Evolutionary conservation across 2,329 filamentous ascomycete species (phyloP).

Genomic region (Graphilbum sp.): DNA sequence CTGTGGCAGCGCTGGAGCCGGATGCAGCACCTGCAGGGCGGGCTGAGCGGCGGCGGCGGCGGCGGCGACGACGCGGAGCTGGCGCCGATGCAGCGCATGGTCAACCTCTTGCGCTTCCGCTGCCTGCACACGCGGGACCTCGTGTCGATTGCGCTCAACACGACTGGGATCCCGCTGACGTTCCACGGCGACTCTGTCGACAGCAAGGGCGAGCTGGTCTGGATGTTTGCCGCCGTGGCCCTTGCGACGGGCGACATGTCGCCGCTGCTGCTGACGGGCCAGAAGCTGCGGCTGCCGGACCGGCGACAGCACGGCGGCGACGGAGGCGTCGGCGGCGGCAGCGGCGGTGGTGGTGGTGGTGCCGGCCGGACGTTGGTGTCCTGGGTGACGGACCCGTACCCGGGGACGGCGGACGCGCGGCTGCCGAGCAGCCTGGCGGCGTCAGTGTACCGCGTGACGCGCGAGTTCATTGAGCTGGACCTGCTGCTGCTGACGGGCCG

Average conservation of each 20-base stretch:
- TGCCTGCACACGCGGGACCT: constrained; percentile 10
- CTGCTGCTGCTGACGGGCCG: constrained; percentile 7
- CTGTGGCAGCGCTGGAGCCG: constrained; percentile 7
- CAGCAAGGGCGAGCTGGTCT: constrained; percentile 8
- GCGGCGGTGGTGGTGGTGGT: too few relatives aligned
- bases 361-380: too few relatives aligned
- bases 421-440: constrained; percentile 1
- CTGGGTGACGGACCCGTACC: neutral
- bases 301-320: too few relatives aligned
- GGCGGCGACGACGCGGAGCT: neutral
- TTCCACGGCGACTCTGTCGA: constrained; percentile 5
- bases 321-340: too few relatives aligned
- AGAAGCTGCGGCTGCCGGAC: neutral
- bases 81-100: constrained; percentile 10
- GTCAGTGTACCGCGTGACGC: constrained; percentile 6
- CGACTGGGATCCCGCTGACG: constrained; percentile 9
- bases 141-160: constrained; percentile 13
- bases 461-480: constrained; percentile 11
- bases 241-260: constrained; percentile 9
- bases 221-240: constrained; percentile 9
- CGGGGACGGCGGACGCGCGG: constrained; percentile 2
- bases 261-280: constrained; percentile 4
- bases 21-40: constrained; percentile 2
- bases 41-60: too few relatives aligned
- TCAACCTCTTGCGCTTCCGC: constrained; percentile 8